phyloP scores from a whole-genome alignment of 2,329 filamentous ascomycete species.

The Huntiella abstrusa region DNA sequence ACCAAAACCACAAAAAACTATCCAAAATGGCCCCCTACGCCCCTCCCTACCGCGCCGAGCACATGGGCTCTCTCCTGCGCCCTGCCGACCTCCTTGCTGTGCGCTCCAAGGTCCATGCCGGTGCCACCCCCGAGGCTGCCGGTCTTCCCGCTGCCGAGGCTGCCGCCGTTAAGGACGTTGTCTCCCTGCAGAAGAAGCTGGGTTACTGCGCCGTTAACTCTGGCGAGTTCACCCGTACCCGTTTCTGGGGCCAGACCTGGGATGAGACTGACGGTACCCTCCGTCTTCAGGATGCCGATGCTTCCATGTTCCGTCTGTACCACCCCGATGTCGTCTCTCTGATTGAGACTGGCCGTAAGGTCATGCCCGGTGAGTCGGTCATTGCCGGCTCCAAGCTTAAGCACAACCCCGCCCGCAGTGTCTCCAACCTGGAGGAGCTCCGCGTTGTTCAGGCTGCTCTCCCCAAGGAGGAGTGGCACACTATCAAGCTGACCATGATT shows the following conservation, averaged over 20 bases:
- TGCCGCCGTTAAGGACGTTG: slow-evolving; percentile 44
- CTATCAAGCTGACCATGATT: slow-evolving; percentile 36
- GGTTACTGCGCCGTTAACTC: slow-evolving; percentile 49
- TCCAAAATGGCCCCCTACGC: slow-evolving; percentile 11
- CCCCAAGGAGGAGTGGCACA: slow-evolving; percentile 28
- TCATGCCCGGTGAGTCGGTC: slow-evolving; percentile 37
- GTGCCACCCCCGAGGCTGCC: slow-evolving; percentile 30
- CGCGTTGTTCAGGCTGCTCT: slow-evolving; percentile 26
- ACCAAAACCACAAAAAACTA: background rate
- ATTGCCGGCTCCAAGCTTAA: slow-evolving; percentile 29
- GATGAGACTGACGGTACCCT: slow-evolving; percentile 32
- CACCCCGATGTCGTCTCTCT: slow-evolving; percentile 35
- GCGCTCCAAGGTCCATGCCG: slow-evolving; percentile 18
- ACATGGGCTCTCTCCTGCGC: slow-evolving; percentile 56
- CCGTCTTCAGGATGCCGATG: slow-evolving; percentile 30
- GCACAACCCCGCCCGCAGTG: slow-evolving; percentile 23
- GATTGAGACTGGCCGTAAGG: slow-evolving; percentile 32
- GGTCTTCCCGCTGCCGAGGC: slow-evolving; percentile 42
- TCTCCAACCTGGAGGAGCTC: slow-evolving; percentile 32
- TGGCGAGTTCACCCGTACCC: slow-evolving; percentile 46
- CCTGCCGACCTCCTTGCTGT: slow-evolving; percentile 27
- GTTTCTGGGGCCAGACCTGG: slow-evolving; percentile 35
- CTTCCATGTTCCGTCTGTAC: slow-evolving; percentile 33
- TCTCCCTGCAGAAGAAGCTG: slow-evolving; percentile 47
- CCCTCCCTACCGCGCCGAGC: slow-evolving; percentile 54